Percentiles rank a stretch among this genome's conserved stretches.
These are phyloP conservation scores for Pouteria campechiana DNA, from an alignment of 179 eudicot genomes.

Conservation along the genomic window DNA sequence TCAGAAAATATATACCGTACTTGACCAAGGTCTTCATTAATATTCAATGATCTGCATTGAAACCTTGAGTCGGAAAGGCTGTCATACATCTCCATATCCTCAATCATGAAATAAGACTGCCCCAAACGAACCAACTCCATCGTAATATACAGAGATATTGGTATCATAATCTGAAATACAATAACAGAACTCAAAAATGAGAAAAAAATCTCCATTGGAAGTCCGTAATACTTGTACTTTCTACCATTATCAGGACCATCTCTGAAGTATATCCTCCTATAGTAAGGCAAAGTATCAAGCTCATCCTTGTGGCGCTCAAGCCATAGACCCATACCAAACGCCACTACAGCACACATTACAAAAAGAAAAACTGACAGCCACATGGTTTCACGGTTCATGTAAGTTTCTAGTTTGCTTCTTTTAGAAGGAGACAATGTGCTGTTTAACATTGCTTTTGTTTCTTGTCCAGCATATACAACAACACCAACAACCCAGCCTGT, in stretches of 20 bases:
- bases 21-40: slow-evolving; percentile 96
- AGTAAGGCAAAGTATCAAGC: slow-evolving; percentile 82
- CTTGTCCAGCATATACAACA: slow-evolving; percentile 93
- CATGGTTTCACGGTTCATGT: slow-evolving; percentile 86
- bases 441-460: slow-evolving; percentile 94
- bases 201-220: slow-evolving; percentile 82
- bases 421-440: slow-evolving; percentile 83
- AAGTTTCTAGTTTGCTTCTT: slow-evolving; percentile 78
- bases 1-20: slow-evolving; percentile 91
- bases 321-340: slow-evolving; percentile 88
- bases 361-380: slow-evolving; percentile 86
- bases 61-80: slow-evolving; percentile 54
- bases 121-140: slow-evolving; percentile 97
- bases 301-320: slow-evolving; percentile 45
- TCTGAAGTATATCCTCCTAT: slow-evolving; percentile 50
- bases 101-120: slow-evolving; percentile 96
- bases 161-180: slow-evolving; percentile 97
- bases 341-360: slow-evolving; percentile 75
- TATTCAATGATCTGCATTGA: slow-evolving; percentile 94
- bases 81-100: slow-evolving; percentile 73
- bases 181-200: slow-evolving; percentile 87
- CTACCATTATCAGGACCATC: slow-evolving; percentile 29
- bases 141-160: slow-evolving; percentile 82
- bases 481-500: slow-evolving; percentile 90
- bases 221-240: slow-evolving; percentile 63